Percentiles rank a stretch among this genome's conserved stretches.
These are phyloP conservation scores for Candida palmyrensis DNA, from an alignment of 805 yeast species.

Conservation along the genomic window DNA sequence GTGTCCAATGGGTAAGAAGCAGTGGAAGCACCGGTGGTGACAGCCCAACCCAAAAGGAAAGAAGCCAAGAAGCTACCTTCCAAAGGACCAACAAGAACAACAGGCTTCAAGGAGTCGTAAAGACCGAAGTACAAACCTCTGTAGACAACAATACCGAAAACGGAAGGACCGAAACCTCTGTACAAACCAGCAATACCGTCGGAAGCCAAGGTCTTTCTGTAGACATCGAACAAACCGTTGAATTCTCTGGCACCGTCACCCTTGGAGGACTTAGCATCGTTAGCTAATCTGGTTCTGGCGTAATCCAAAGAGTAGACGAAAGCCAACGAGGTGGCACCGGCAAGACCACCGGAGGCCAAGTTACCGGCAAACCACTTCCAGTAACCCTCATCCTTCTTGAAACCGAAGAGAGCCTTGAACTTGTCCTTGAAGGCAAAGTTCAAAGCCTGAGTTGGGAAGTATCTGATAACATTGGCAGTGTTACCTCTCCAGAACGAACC, in stretches of 20 bases:
- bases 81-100: conserved; percentile 87
- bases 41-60: conserved; percentile 95
- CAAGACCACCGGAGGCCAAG: conserved; percentile 98
- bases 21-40: conserved; percentile 97
- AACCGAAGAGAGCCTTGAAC: conserved; percentile 92
- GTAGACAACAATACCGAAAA: conserved; percentile 95
- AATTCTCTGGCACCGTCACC: conserved; percentile 91
- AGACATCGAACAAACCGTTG: conserved; percentile 95
- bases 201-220: conserved; percentile 90
- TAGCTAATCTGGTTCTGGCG: conserved; percentile 98
- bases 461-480: conserved; percentile 98
- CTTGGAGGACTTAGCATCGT: conserved; percentile 89
- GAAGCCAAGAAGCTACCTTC: conserved; percentile 95
- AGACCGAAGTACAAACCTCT: conserved; percentile 99
- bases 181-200: conserved; percentile 98
- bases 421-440: conserved; percentile 98
- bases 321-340: conserved; percentile 92
- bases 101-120: conserved; percentile 95
- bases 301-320: conserved; percentile 96
- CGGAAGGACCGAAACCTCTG: conserved; percentile 99
- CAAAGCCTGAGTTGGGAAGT: conserved; percentile 99
- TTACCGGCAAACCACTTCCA: conserved; percentile 95
- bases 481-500: conserved; percentile 98
- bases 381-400: conserved; percentile 94
- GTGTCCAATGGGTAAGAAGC: conserved; percentile 99